phyloP scores from a whole-genome alignment of 257 asterid species.

The Solanum arcanum region DNA sequence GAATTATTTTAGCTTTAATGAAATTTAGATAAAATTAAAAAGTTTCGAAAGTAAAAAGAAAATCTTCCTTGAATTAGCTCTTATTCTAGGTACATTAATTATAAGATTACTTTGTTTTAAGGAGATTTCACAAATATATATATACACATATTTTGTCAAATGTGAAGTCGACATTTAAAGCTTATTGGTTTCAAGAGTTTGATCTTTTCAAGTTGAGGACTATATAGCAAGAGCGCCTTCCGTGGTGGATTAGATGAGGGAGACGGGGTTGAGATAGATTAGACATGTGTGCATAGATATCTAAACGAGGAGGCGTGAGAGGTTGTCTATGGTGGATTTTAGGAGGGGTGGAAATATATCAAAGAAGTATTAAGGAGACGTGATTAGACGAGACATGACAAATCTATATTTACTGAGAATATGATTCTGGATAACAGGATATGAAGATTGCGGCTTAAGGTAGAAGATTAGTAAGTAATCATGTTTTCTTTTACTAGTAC shows the following conservation, averaged over 20 bases:
- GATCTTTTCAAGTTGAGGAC: not conserved
- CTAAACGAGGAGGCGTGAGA: not conserved
- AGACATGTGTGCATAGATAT: no score
- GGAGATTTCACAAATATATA: not conserved
- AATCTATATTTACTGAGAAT: fast-evolving
- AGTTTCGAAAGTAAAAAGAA: not conserved
- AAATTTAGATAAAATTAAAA: no score
- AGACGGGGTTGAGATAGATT: not conserved
- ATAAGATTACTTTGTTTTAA: not conserved
- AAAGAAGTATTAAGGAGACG: no score
- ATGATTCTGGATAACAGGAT: no score
- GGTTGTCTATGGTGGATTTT: not conserved
- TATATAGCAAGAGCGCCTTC: not conserved
- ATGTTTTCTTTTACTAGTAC: not conserved
- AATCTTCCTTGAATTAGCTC: not conserved
- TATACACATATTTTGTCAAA: no score
- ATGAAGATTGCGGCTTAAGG: not conserved
- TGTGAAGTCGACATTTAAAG: no score
- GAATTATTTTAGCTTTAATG: no score
- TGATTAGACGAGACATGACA: not conserved
- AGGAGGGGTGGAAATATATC: no score
- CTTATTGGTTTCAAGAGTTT: no score
- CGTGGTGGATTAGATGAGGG: no score
- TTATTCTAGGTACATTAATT: not conserved
- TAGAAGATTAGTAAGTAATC: no score